Base-by-base conservation (phyloP, 176 grass and related monocot species). In the Paspalum notatum region DNA sequence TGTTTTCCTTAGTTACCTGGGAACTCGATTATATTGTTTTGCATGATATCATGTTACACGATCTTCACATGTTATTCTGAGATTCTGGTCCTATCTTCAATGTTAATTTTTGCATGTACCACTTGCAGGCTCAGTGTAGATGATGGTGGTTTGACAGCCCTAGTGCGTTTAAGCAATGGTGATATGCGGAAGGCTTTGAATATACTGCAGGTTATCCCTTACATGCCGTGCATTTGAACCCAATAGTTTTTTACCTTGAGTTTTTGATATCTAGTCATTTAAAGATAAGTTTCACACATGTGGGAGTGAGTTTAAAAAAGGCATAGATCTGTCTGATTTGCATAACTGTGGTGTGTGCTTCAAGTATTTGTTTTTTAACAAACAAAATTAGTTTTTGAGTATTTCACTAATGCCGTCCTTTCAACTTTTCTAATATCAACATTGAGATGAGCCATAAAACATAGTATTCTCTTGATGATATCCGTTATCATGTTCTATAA, bases 151-250 rank as follows among this genome's bases (percentile, higher is more conserved):
- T 85, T 99, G 74, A 90, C 90, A 76, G 90, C 96, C 7, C 75
- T 99, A 13, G 92, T 99, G 43, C 79, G 84, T 42, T 80, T 99
- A 80, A 91, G 96, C 54, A 99, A 88, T 83, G 96, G 96, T 43
- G 96, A 99, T 26, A 99, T 99, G 96, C 91, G 96, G 88, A 93
- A 99, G 79, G 84, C 92, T 90, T 84, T 99, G 83, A 99, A 99
- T 70, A 95, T 99, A 88, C 85, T 99, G 74, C 96, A 99, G 96
- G 96, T 99, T 76, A 86, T 44, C 17, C 61, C 17, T 76, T 14
- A 79, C 18, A 57, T 66, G 20, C 47, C 71, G n/a, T 66, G 22
- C 64, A 44, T 63, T 79, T 17, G 70, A 51, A 76, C 14, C 20
- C 10, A 66, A 7, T 41, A 41, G 1, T 15, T 32, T 46, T 69